Evolutionary conservation across 305 asterid species (phyloP).

Genomic region (Coffea humblotiana): DNA sequence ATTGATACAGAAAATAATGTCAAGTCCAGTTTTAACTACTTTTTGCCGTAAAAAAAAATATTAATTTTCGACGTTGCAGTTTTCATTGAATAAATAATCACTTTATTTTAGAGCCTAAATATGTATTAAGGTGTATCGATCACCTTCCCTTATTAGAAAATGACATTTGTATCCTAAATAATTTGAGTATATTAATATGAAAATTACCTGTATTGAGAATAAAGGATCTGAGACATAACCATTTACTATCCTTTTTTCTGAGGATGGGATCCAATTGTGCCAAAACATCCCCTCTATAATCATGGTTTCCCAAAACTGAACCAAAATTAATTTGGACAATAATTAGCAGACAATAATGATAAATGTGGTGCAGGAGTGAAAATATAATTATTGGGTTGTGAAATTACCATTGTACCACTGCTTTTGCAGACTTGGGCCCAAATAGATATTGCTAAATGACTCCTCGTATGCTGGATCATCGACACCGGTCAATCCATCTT

Average conservation of each 20-base stretch:
- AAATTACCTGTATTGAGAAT: conserved; percentile 53
- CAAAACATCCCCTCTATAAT: conserved; percentile 67
- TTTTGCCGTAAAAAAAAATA: too few relatives aligned
- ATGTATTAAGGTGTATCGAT: background rate
- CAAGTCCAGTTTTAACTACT: background rate
- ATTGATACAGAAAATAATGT: background rate
- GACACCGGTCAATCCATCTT: conserved; percentile 43
- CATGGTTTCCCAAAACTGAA: conserved; percentile 80
- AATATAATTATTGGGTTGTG: background rate
- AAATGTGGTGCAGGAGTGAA: background rate
- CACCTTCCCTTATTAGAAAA: too few relatives aligned
- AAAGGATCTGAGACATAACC: conserved; percentile 64
- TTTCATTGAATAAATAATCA: background rate
- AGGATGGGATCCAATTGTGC: conserved; percentile 64
- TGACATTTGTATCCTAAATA: background rate
- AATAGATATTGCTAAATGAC: conserved; percentile 53
- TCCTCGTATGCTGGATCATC: conserved; percentile 58
- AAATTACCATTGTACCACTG: conserved; percentile 61
- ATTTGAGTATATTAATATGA: background rate
- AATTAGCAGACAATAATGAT: background rate
- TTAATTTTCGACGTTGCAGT: too few relatives aligned
- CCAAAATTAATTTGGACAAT: background rate
- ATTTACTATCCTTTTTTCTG: conserved; percentile 45
- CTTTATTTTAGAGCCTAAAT: background rate
- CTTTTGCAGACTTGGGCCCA: conserved; percentile 51